These are phyloP conservation scores for Haematococcus lacustris DNA, from an alignment of 139 green algal species.

Conservation along the genomic window DNA sequence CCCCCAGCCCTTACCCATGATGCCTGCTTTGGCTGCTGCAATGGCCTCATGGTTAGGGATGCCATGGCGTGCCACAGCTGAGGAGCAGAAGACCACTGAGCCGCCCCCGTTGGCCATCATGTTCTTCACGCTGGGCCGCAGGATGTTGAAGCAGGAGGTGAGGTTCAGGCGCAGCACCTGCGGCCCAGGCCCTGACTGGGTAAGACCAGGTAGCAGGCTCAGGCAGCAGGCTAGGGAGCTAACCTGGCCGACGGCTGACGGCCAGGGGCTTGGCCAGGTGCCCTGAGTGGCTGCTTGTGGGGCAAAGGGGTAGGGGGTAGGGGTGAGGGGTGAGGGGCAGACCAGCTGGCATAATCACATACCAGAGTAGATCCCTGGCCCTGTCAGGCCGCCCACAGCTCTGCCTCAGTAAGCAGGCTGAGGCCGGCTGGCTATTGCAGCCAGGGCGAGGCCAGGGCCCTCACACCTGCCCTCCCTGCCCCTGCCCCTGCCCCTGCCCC, in stretches of 20 bases:
- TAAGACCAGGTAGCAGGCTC: background rate
- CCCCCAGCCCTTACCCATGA: slow-evolving; percentile 45
- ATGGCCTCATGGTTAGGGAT: slow-evolving; percentile 79
- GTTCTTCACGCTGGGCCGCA: slow-evolving; percentile 39
- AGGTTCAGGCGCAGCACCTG: slow-evolving; percentile 58
- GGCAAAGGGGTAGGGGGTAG: background rate
- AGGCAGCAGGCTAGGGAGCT: no score
- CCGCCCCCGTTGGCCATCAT: slow-evolving; percentile 66
- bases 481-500: no score
- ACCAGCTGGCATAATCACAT: background rate
- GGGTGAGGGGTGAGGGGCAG: background rate
- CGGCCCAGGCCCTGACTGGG: background rate
- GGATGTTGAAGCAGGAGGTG: slow-evolving; percentile 66
- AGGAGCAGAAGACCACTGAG: slow-evolving; percentile 63
- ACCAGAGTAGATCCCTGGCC: background rate
- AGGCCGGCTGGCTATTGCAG: background rate
- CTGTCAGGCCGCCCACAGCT: background rate
- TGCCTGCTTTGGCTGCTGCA: slow-evolving; percentile 72
- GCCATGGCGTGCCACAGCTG: slow-evolving; percentile 52
- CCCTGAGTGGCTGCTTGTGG: background rate
- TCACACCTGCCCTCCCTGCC: no score
- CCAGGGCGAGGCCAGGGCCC: no score
- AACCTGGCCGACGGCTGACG: no score
- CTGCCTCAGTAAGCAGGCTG: background rate
- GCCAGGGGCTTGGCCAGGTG: no score